Base-by-base conservation (phyloP, 306 rosid genomes). In the Rosa lucieae region DNA sequence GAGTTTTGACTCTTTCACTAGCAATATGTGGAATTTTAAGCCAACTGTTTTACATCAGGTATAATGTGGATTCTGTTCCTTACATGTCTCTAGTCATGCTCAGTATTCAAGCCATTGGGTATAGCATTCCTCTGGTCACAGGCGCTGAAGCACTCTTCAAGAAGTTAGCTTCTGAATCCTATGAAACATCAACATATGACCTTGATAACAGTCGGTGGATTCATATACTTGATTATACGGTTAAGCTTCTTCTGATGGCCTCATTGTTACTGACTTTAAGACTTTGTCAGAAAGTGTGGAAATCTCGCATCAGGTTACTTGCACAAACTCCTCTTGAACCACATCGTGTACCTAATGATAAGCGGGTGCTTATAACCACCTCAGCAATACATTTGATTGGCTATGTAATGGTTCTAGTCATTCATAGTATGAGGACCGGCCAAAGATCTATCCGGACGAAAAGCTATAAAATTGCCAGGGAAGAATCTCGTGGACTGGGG, bases 231-330 rank as follows among this genome's bases (percentile, higher is more conserved):
- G 94, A 95, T 81, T 91, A 89, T 87, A 71, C 85, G 0, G 93
- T 92, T 75, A 95, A 95, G 85, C 90, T 95, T 80, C 87, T 91
- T 47, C 83, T 92, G 72, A 86, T 95, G 85, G 80, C 85, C 59
- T 82, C 98, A 3, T 81, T 92, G 74, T 85, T 92, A 15, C 82
- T 95, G 76, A 92, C 98, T 56, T 82, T 95, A 59, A 86, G 98
- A 81, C 92, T 95, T 39, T 91, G 86, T 72, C 99, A 95, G 77
- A 95, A 95, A 88, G 98, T 90, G 61, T 95, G 97, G 98, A 95
- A 91, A 83, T 87, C 94, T 55, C 94, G 98, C 14, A 75, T 82
- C 84, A 92, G 92, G 83, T 85, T 91, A 81, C 89, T 86, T 23
- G 79, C 84, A 0, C 94, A 86, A 23, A 46, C 89, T 66, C 84